Percentiles rank a stretch among this genome's conserved stretches.
These are phyloP conservation scores for Calendula officinalis DNA, from an alignment of 129 eudicot genomes.

Conservation along the genomic window DNA sequence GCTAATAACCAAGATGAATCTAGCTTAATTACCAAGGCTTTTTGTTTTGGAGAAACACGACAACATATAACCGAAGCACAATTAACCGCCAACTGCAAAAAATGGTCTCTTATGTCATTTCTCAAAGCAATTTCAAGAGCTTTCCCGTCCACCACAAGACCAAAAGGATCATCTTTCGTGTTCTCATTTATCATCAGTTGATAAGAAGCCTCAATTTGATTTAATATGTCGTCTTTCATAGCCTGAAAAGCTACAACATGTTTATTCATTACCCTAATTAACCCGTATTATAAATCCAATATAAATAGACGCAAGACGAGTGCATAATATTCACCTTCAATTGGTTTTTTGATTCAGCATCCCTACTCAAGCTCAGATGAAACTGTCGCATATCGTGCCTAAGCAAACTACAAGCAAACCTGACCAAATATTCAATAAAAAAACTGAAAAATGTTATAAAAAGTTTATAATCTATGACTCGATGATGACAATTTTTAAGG, in stretches of 20 bases:
- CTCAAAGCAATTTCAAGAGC: constrained; percentile 46
- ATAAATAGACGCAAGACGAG: constrained; percentile 9
- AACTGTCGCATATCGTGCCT: constrained; percentile 55
- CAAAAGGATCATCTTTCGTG: constrained; percentile 42
- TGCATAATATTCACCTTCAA: constrained; percentile 41
- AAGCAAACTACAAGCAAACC: constrained; percentile 62
- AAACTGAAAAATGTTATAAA: not conserved
- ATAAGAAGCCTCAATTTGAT: constrained; percentile 42
- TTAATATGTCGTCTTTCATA: constrained; percentile 43
- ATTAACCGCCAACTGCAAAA: constrained; percentile 43
- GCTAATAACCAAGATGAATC: constrained; percentile 5
- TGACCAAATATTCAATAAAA: constrained; percentile 7
- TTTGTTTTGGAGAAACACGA: constrained; percentile 53
- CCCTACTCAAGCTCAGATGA: constrained; percentile 50
- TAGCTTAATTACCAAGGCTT: constrained; percentile 39
- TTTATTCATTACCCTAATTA: constrained; percentile 26
- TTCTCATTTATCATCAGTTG: constrained; percentile 27
- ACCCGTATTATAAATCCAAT: constrained; percentile 15
- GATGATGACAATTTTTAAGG: not conserved
- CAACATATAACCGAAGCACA: constrained; percentile 54
- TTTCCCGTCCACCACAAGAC: constrained; percentile 47
- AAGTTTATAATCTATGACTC: not conserved
- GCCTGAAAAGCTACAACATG: constrained; percentile 46
- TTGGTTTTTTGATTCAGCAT: constrained; percentile 43
- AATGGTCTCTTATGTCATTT: constrained; percentile 29